Evolutionary conservation across 371 early-diverging fungal species (phyloP).

Genomic region (Nosema muscidifuracis): DNA sequence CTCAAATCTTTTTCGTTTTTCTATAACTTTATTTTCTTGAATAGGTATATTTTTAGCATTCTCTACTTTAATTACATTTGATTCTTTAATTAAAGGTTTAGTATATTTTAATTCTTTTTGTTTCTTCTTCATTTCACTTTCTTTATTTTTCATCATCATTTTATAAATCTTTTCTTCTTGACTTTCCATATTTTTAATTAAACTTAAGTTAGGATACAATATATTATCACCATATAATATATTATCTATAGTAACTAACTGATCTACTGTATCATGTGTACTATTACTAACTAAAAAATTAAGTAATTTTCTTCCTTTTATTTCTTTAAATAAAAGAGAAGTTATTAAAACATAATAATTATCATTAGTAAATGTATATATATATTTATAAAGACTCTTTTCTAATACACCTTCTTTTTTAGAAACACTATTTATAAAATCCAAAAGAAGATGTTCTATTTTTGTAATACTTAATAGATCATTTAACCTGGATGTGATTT

Average conservation of each 20-base stretch:
- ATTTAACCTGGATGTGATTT: constrained; percentile 26
- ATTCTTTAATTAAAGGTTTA: constrained; percentile 19
- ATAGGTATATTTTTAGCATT: not conserved
- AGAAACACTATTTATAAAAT: constrained; percentile 23
- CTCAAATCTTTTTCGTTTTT: constrained; percentile 20
- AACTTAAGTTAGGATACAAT: constrained; percentile 19
- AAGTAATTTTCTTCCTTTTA: constrained; percentile 19
- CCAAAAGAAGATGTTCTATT: constrained; percentile 40
- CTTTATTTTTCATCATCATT: constrained; percentile 55
- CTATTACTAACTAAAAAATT: constrained; percentile 20
- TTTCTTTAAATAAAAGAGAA: not conserved
- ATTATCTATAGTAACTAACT: constrained; percentile 40
- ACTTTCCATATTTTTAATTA: constrained; percentile 52
- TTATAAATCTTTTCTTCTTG: constrained; percentile 59
- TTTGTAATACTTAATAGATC: constrained; percentile 8
- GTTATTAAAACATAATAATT: constrained; percentile 22
- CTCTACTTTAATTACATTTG: not conserved
- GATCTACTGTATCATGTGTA: constrained; percentile 28
- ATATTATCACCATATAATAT: constrained; percentile 16
- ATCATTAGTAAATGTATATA: constrained; percentile 9
- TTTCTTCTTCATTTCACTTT: constrained; percentile 37
- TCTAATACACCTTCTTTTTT: constrained; percentile 16
- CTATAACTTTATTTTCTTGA: not conserved
- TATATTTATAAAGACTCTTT: constrained; percentile 41
- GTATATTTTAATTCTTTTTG: constrained; percentile 33